Evolutionary conservation across 2,329 filamentous ascomycete genomes (phyloP), one percentile per base, ranked within the genome.

Genomic region (Verticillium isaacii): DNA sequence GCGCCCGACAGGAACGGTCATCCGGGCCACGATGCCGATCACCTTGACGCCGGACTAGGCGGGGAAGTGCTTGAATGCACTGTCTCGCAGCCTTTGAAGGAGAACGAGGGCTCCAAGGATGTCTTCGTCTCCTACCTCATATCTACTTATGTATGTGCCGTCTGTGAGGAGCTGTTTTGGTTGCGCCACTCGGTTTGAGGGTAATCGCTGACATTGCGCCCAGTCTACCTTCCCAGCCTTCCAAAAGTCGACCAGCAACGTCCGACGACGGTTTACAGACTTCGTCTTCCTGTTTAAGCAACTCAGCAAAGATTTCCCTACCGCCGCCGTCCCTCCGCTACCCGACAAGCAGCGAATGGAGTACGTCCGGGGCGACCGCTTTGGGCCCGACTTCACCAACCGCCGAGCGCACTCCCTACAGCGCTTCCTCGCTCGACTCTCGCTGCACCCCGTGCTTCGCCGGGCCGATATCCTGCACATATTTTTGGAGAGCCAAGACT

Each of bases 261-360:
- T 96, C 65, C 91, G 95, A 65, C 88, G 95, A 68, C 92, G 95
- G 71, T 99, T 97, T 78, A 98, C 94, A 68, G 95, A 99, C 79
- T 99, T 99, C 73, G 89, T 96, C 68, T 99, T 97, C 74, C 87
- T 99, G 65, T 97, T 92, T 80, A 97, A 96, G 77, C 89, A 91
- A 36, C 87, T 99, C 59, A 88, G 84, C 66, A 89, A 88, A 73
- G 93, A 97, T 74, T 98, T 92, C 70, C 92, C 93, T 63, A 91
- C 92, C 78, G 92, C 90, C 75, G 95, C 95, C 57, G 92, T 99
- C 3, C 95, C 95, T 34, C 95, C 95, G 56, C 82, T 99, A 60
- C 95, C 95, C 60, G 95, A 98, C 78, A 99, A 98, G 82, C 94
- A 98, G 82, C 96, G 96, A 78, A 97, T 99, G 91, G 93, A 97